phyloP scores from a whole-genome alignment of 2,329 filamentous ascomycete species.

The Penicillium sp. region DNA sequence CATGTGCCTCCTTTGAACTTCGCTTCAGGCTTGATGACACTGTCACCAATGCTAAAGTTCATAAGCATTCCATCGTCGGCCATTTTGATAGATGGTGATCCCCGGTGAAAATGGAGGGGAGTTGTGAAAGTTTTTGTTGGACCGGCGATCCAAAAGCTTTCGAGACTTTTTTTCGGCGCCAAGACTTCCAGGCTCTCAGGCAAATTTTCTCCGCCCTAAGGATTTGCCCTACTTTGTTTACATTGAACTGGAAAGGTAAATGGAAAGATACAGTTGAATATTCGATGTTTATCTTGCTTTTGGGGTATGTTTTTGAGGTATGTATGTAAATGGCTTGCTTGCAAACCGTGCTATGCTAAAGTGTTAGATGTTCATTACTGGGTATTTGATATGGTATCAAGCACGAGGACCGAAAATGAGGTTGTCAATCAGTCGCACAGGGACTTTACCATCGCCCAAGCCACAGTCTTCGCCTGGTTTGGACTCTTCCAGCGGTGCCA shows the following conservation, averaged over 20 bases:
- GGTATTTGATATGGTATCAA: conserved; percentile 6
- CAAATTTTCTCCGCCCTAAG: conserved; percentile 38
- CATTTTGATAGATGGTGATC: conserved; percentile 54
- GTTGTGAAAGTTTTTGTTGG: conserved; percentile 7
- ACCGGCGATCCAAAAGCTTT: conserved; percentile 17
- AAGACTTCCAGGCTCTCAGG: conserved; percentile 21
- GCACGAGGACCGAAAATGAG: conserved; percentile 62
- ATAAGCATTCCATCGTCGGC: conserved; percentile 92
- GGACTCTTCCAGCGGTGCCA: conserved; percentile 74
- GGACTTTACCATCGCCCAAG: conserved; percentile 69
- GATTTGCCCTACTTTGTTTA: conserved; percentile 34
- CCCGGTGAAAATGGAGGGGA: conserved; percentile 2
- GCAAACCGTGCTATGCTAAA: background rate
- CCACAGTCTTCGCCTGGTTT: conserved; percentile 68
- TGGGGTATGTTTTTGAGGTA: background rate
- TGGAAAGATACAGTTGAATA: conserved; percentile 4
- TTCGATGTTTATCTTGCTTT: background rate
- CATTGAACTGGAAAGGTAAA: conserved; percentile 6
- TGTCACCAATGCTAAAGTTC: conserved; percentile 79
- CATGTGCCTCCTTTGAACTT: conserved; percentile 87
- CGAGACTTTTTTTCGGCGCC: conserved; percentile 28
- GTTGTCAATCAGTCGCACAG: conserved; percentile 91
- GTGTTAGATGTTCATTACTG: background rate
- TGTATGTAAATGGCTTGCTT: background rate
- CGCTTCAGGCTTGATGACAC: conserved; percentile 59